A percentile compares a stretch with the other conserved stretches of the same genome.
Conservation (phyloP, 78 protist genomes). For the Mantamonas sphyraenae region DNA sequence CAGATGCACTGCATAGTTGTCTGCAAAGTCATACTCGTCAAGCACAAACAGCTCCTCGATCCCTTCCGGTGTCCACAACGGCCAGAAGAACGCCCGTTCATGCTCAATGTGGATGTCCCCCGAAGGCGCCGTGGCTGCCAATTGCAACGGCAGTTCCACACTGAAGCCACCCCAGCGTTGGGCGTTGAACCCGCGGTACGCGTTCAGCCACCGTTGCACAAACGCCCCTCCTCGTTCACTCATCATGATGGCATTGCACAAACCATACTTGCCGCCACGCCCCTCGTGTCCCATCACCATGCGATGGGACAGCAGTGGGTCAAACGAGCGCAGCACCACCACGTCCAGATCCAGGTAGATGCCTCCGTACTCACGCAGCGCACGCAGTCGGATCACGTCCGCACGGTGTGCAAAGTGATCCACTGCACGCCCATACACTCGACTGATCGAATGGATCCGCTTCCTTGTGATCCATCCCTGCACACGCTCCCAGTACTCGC, state of each 20-base stretch:
- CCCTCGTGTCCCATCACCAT: not conserved
- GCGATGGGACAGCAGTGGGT: not conserved
- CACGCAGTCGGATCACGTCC: slow-evolving; percentile 10
- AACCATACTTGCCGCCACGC: not conserved
- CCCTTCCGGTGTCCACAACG: not conserved
- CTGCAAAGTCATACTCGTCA: not conserved
- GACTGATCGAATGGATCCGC: not conserved
- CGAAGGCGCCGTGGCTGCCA: not conserved
- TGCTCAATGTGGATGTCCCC: not conserved
- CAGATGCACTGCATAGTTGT: not conserved
- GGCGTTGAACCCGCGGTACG: not conserved
- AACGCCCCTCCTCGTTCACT: not conserved
- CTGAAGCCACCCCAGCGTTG: not conserved
- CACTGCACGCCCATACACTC: not conserved
- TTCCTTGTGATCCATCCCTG: not conserved
- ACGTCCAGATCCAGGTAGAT: slow-evolving; percentile 31
- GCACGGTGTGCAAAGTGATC: not conserved
- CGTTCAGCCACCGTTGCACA: not conserved
- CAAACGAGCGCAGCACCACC: not conserved
- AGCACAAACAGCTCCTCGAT: not conserved
- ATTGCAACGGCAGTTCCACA: not conserved
- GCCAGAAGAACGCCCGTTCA: slow-evolving; percentile 6
- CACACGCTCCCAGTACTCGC: not conserved
- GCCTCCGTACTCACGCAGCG: slow-evolving; percentile 3
- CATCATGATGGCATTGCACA: slow-evolving; percentile 2